Base-by-base conservation (phyloP, 345 rosid species). In the Moringa oleifera region DNA sequence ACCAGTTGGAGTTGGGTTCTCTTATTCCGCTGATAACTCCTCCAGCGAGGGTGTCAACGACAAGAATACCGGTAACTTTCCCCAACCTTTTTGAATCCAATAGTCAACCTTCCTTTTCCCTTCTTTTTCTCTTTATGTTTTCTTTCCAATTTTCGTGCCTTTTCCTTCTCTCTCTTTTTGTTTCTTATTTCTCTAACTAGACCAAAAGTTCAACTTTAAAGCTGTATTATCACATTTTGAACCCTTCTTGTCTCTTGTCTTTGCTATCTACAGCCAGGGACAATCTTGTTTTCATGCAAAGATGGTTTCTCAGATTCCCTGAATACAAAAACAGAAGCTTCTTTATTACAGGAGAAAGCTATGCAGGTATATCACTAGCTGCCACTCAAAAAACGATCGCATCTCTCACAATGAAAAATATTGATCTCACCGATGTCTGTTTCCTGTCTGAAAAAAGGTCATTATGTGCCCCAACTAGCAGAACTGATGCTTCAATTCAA, bases 1-100 rank as follows among this genome's bases (percentile, higher is more conserved):
- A 63, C 99, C 99, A 54, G 68, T 84, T 76, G 99, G 99, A 52
- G 97, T 90, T 78, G 99, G 99, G 52, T 94, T 90, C 87, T 94
- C 99, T 72, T 94, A 86, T 70, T 81, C 99, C 18, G 62, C 77
- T 16, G 87, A 90, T 51, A 54, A 77, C 51, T 82, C 90, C 20
- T 77, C 82, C 12, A 85, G 83, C 55, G 86, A 83, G 61, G 69
- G 78, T 73, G 96, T 93, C 5, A 73, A 72, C 64, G 98, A 93
- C 80, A 81, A 81, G 65, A 79, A 81, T 71, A 90, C 98, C 22
- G 98, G 97, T 87, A 74, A 52, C n/a, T n/a, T n/a, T n/a, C 0
- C 59, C 62, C 56, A 19, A 74, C 56, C 0, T n/a, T n/a, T 65
- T 31, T 66, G 15, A 61, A 20, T 66, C 25, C 47, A 69, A 74